These are phyloP conservation scores for Aspergillus sp. DNA, from an alignment of 2,329 filamentous ascomycete species.

Conservation along the genomic window DNA sequence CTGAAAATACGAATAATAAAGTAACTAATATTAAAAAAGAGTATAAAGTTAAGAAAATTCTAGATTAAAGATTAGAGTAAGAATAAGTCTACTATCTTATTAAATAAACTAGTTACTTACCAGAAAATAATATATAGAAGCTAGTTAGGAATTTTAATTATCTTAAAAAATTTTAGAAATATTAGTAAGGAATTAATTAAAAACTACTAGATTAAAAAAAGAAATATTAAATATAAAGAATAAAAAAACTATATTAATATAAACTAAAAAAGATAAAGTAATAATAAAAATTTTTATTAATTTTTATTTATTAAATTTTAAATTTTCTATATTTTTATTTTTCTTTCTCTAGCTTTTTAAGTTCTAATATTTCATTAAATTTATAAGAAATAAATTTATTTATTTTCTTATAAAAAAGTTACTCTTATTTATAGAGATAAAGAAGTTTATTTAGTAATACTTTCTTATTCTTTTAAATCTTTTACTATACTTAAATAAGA, in stretches of 20 bases:
- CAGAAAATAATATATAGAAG: too few species aligned
- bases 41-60: too few species aligned
- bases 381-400: background rate
- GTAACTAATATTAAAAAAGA: too few species aligned
- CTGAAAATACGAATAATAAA: too few species aligned
- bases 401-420: background rate
- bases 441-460: too few species aligned
- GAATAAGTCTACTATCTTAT: too few species aligned
- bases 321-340: background rate
- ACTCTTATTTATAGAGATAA: background rate
- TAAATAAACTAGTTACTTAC: too few species aligned
- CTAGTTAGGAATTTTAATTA: too few species aligned
- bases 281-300: background rate
- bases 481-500: too few species aligned
- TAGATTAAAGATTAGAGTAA: too few species aligned
- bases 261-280: background rate
- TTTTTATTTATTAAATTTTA: background rate
- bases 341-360: background rate
- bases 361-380: background rate
- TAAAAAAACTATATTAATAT: background rate
- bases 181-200: background rate
- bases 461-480: too few species aligned
- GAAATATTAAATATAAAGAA: background rate
- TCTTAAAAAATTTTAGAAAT: too few species aligned
- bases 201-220: background rate